Base-by-base conservation (phyloP, 106 monocot species). In the Dendrobium nobile region DNA sequence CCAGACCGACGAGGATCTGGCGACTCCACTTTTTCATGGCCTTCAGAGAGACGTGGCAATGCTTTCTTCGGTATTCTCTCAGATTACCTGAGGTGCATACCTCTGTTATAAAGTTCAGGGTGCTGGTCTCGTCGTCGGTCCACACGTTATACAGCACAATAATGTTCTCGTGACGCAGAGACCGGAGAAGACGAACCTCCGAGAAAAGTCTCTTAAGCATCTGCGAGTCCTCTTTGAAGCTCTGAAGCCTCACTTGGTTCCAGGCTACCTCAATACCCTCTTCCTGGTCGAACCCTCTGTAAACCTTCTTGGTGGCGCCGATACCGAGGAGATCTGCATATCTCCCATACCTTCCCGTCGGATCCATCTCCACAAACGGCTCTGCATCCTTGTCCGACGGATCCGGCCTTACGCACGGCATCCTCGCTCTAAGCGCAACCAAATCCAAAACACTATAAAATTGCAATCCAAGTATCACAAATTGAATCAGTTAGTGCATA, bases 61-160 rank as follows among this genome's bases (percentile, higher is more conserved):
- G 93, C 65, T 80, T 79, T 67, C 74, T 78, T 41, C 91, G 85
- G 84, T 90, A 96, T 41, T 87, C 85, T 13, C 95, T 58, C 51
- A 96, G 91, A 55, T 82, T 83, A 22, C 96, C 93, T 22, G 96
- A 96, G n/a, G 86, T 93, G 84, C 93, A 96, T 28, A 96, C 82
- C 87, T 96, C 96, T 5, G 96, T 96, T 82, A 96, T 92, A 84
- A 96, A 96, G 51, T 96, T 93, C 79, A 96, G 86, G 8, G 82
- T 93, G 18, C 74, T 43, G 18, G 77, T 54, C 3, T 54, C 77
- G 40, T n/a, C 9, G 41, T 82, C 79, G 28, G 79, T 74, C 84
- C 79, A 79, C 41, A 85, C 82, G 75, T 61, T 75, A 77, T 96
- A 81, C 41, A 96, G 82, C 7, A 80, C 44, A 83, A 96, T 91